A percentile compares a stretch with the other conserved stretches of the same genome.
Evolutionary conservation across 2,329 filamentous ascomycete genomes (phyloP).

Genomic region (Epicoccum sorghinum): DNA sequence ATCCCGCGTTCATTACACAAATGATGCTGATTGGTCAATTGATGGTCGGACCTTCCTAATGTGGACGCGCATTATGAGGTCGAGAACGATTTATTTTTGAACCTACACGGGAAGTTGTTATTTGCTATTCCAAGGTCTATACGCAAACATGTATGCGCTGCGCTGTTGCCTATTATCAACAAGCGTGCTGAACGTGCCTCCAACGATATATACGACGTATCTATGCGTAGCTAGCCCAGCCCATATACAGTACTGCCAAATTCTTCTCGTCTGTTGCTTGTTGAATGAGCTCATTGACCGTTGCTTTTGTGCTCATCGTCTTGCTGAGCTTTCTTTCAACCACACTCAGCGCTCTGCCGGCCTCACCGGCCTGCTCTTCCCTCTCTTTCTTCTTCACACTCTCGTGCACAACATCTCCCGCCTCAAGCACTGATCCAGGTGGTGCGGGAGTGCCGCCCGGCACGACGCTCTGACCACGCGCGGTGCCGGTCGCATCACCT

Average conservation of each 20-base stretch:
- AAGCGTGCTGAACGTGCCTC: not conserved
- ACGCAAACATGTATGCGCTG: not conserved
- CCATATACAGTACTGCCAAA: constrained; percentile 76
- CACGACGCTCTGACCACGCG: constrained; percentile 38
- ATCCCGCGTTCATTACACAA: not conserved
- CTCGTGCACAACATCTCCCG: constrained; percentile 32
- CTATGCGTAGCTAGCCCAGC: constrained; percentile 47
- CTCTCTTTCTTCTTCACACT: constrained; percentile 51
- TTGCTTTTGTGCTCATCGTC: constrained; percentile 90
- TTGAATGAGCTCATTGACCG: constrained; percentile 96
- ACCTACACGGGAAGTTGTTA: not conserved
- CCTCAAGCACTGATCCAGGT: constrained; percentile 26
- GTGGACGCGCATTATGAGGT: not conserved
- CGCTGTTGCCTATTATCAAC: not conserved
- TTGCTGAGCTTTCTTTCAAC: constrained; percentile 96
- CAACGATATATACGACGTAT: not conserved
- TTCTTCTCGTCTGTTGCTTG: constrained; percentile 93
- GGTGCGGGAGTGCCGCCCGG: constrained; percentile 41
- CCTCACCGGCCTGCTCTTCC: constrained; percentile 73
- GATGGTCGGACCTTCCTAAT: constrained; percentile 7
- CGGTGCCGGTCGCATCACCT: constrained; percentile 58
- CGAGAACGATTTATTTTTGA: not conserved
- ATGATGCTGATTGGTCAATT: constrained; percentile 1
- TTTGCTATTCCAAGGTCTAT: not conserved
- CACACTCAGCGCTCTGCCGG: constrained; percentile 87